Evolutionary conservation across 2,329 filamentous ascomycete genomes (phyloP), one percentile per base, ranked within the genome.

Genomic region (Claviceps quebecensis): DNA sequence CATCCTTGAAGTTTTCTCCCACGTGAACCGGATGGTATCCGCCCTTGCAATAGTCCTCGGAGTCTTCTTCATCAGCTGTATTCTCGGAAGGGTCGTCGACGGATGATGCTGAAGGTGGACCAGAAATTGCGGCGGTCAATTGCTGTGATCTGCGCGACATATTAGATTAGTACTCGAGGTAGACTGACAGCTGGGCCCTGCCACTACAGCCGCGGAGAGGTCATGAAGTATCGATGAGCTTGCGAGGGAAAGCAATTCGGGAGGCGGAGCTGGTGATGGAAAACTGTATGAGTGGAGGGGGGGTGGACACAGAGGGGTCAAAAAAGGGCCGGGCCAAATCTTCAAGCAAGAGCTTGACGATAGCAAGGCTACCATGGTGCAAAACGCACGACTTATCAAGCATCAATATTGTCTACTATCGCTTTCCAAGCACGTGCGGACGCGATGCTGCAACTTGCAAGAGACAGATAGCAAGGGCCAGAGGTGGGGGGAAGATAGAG

Each of bases 1-100:
- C 90, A 67, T 97, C 88, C 68, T 97, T 97, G 78, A 96, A 97
- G 64, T 89, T 86, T 72, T 98, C 93, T 61, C 93, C 93, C 54
- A 97, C 85, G 61, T 82, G 78, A 48, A 98, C 93, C 2, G 93
- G 93, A 65, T 98, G 93, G 69, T 97, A 98, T 55, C 93, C 93
- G 63, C 93, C 93, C 72, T 97, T 97, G 79, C 91, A 96, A 74
- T 98, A 98, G 69, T 98, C 93, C 70, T 97, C 91, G 47, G 88
- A 95, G 69, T 98, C 93, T 71, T 98, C 93, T 72, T 98, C 93
- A 66, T 97, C 93, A 64, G 90, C 91, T 40, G 91, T 95, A 65
- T 93, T 90, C 63, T 96, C 90, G 68, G 85, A 81, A 60, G 80
- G 77, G 66, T 95, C 90, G 69, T 91, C 89, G 60, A 81, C 83